Evolutionary conservation across 331 rosid species (phyloP), one percentile per base, ranked within the genome.

Genomic region (Arachis monticola): DNA sequence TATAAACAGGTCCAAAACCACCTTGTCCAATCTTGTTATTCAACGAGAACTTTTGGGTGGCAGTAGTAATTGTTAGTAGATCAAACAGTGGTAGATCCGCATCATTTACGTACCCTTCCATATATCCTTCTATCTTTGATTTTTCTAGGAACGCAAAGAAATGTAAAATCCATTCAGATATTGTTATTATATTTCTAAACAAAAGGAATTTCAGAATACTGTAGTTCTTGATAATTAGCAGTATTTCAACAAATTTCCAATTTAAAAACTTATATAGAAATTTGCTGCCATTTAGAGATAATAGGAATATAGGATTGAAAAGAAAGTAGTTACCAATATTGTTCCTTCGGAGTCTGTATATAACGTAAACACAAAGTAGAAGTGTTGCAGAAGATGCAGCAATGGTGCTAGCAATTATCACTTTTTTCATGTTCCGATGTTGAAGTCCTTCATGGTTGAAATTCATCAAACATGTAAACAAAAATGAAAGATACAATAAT

Each of bases 1-100:
- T 77, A 14, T 69, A 77, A 41, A 77, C 81, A n/a, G 64, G 44
- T 69, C 77, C 81, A 77, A 77, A 77, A 41, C 81, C 81, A 30
- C 81, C 81, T 70, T 77, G 66, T 51, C 76, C 81, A 77, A 77
- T 77, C 51, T 77, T 77, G 31, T 51, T 69, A 42, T 69, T 77
- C 10, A 12, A 12, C 0, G 59, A 77, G 51, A 77, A 77, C 8
- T 30, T 52, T 42, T 31, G 13, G 11, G 72, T 77, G 41, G 77
- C 66, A 1, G 22, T 41, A 5, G 3, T 10, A 1, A 70, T 61
- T 41, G 71, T 61, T 52, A 2, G 3, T 35, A 77, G 71, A 52
- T 77, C 59, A 42, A 77, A 69, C 17, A 69, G 30, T 0, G 71
- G 65, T 10, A 69, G 32, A 30, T 77, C 66, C 7, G 52, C 1